Base-by-base conservation (phyloP, 192 early-diverging fungal species). In the Umbelopsis sp. region DNA sequence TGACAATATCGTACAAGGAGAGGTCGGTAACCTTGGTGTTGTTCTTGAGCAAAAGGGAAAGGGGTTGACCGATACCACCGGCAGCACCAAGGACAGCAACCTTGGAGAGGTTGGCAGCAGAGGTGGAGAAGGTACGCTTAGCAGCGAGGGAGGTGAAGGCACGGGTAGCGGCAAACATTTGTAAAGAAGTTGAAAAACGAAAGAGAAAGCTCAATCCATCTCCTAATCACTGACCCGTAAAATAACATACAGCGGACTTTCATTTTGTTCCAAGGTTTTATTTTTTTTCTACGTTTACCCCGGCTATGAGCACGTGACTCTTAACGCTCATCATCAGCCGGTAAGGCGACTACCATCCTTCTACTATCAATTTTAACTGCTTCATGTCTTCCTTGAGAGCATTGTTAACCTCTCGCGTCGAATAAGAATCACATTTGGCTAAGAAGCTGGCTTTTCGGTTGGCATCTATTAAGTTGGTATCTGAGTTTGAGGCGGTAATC, bases 1-100 rank as follows among this genome's bases (percentile, higher is more conserved):
- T 97, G 82, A 97, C 95, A 75, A 98, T 95, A 81, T 98, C 97
- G 83, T 93, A 98, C 46, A 98, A 90, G 55, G 93, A 84, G 27
- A 98, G 89, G 73, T 95, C 88, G 46, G 89, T 88, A 55, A 98
- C 91, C 72, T 88, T 85, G 45, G 88, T 79, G 81, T 95, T 94
- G 68, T 93, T 90, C 87, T 97, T 97, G 66, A 97, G 84, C 64
- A 97, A 87, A 44, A 98, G 90, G 65, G 95, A 96, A 70, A 98
- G 89, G 53, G 97, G 97, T 81, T 98, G 97, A 53, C 97, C 97
- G 75, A 98, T 98, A 81, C 97, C 97, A 71, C 94, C 94, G 74
- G 92, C 91, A 51, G 94, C 94, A 69, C 94, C 88, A 67, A 79
- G 81, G 67, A 86, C 78, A 71, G 87, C 76, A 37, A 86, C 85